Conservation (phyloP, 75 land plant genomes). For the Picea glauca region DNA sequence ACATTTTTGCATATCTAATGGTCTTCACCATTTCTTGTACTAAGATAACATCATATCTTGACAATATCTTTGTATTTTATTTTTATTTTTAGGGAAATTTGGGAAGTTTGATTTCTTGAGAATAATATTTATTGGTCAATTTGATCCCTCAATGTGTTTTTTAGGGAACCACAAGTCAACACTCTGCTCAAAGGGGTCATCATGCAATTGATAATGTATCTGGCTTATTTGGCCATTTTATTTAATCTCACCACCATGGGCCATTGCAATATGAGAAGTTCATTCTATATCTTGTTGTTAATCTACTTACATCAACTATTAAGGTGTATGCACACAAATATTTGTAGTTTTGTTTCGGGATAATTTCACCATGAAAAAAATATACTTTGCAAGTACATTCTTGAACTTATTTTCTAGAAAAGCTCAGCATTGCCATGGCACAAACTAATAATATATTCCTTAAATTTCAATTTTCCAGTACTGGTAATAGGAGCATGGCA, state of each 20-base stretch:
- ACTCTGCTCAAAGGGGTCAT: slow-evolving; percentile 12
- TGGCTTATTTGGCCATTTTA: slow-evolving; percentile 72
- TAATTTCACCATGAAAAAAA: too few species aligned
- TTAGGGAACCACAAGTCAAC: not conserved
- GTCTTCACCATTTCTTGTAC: not conserved
- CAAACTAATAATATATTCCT: not conserved
- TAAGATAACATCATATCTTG: not conserved
- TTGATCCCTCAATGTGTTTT: not conserved
- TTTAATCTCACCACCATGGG: slow-evolving; percentile 74
- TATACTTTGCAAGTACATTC: not conserved
- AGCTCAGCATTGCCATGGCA: too few species aligned
- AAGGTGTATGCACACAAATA: too few species aligned
- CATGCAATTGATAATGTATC: slow-evolving; percentile 54
- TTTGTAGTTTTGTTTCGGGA: too few species aligned
- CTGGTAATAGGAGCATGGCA: not conserved
- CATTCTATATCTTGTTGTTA: slow-evolving; percentile 90
- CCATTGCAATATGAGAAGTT: slow-evolving; percentile 87
- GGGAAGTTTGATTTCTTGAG: too few species aligned
- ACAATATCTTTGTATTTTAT: not conserved
- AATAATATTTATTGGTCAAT: not conserved
- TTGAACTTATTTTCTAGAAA: too few species aligned
- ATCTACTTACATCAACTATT: slow-evolving; percentile 80
- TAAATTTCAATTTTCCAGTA: not conserved
- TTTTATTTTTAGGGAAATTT: not conserved
- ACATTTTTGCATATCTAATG: not conserved